Evolutionary conservation across 305 asterid genomes (phyloP).

Genomic region (Fraxinus albicans): DNA sequence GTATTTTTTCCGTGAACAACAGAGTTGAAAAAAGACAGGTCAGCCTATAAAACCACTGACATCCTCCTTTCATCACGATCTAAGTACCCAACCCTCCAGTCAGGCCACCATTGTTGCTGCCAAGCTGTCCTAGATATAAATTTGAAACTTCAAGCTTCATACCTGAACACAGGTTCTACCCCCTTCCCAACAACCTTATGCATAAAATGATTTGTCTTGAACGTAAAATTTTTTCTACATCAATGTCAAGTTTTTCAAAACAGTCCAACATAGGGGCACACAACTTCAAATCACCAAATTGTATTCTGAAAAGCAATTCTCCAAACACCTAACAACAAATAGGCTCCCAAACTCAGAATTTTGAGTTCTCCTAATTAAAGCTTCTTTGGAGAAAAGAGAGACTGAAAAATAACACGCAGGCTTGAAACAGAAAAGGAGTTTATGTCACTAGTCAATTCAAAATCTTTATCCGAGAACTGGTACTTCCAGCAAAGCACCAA

Average conservation of each 20-base stretch:
- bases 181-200: background rate
- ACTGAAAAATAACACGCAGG: background rate
- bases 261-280: background rate
- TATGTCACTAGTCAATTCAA: background rate
- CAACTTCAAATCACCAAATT: background rate
- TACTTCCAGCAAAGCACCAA: background rate
- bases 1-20: background rate
- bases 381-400: background rate
- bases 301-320: background rate
- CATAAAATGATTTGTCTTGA: background rate
- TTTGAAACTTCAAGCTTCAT: background rate
- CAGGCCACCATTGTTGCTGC: background rate
- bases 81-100: background rate
- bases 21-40: background rate
- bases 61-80: background rate
- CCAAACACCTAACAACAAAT: background rate
- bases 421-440: background rate
- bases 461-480: background rate
- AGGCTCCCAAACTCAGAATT: background rate
- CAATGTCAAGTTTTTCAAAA: background rate
- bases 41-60: background rate
- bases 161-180: background rate
- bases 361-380: conserved; percentile 1
- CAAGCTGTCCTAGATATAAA: background rate
- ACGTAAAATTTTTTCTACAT: background rate